These are phyloP conservation scores for Crithidia sp. DNA, from an alignment of 208 protist genomes.

Conservation along the genomic window DNA sequence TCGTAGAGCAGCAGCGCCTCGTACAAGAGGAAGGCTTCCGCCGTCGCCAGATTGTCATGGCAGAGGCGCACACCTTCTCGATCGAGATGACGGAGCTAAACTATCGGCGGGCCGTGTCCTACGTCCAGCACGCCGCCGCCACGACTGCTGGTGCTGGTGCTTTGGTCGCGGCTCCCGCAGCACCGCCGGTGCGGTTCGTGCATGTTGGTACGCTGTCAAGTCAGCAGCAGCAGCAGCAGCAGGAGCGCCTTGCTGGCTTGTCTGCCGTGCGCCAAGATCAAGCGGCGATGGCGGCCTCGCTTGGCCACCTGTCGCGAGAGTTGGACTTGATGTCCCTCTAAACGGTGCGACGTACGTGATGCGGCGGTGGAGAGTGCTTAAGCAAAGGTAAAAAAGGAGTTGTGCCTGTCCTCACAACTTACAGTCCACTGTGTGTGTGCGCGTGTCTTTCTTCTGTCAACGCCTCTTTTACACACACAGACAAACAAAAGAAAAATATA, in stretches of 20 bases:
- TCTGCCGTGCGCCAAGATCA: conserved; percentile 21
- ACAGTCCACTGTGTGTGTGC: no score
- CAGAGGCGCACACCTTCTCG: conserved; percentile 29
- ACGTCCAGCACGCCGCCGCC: conserved; percentile 13
- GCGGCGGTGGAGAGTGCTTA: background rate
- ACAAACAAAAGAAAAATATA: no score
- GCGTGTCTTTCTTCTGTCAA: no score
- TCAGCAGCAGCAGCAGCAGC: background rate
- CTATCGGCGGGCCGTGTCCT: conserved; percentile 20
- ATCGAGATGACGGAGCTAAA: conserved; percentile 36
- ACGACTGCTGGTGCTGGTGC: background rate
- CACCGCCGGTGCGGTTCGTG: background rate
- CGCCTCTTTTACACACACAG: no score
- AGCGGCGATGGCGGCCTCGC: conserved; percentile 15
- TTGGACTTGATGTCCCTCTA: conserved; percentile 9
- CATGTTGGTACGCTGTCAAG: background rate
- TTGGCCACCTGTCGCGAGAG: conserved; percentile 6
- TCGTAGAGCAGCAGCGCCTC: conserved; percentile 28
- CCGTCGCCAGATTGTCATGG: conserved; percentile 33
- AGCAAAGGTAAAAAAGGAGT: background rate
- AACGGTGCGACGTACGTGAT: background rate
- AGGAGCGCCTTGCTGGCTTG: conserved; percentile 14
- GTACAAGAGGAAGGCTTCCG: conserved; percentile 35
- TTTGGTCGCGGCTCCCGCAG: background rate
- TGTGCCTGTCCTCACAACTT: no score